Evolutionary conservation across 2,329 filamentous ascomycete genomes (phyloP).

Genomic region (Trichoderma sp.): DNA sequence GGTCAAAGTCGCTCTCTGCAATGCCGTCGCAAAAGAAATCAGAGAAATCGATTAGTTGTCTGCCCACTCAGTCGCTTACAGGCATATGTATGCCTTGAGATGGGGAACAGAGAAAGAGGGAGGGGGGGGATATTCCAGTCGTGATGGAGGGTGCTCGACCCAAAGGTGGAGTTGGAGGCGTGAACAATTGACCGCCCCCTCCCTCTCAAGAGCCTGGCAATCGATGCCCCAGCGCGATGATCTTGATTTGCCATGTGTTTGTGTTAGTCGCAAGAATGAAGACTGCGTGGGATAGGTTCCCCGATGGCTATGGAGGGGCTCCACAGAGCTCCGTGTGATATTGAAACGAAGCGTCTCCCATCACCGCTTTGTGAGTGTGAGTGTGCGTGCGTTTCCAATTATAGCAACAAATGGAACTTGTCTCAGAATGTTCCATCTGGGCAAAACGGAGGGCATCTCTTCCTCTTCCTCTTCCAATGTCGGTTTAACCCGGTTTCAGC

Average conservation of each 20-base stretch:
- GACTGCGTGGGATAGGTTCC: slow-evolving; percentile 7
- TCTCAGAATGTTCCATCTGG: slow-evolving; percentile 19
- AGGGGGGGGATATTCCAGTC: neutral
- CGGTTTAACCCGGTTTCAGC: slow-evolving; percentile 19
- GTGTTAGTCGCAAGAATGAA: neutral
- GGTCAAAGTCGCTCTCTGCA: slow-evolving; percentile 77
- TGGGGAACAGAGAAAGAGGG: neutral
- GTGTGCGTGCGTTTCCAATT: slow-evolving; percentile 13
- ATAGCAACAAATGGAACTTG: slow-evolving; percentile 19
- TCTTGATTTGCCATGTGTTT: slow-evolving; percentile 17
- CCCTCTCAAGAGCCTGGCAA: neutral
- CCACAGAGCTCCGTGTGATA: slow-evolving; percentile 17
- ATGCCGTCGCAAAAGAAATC: slow-evolving; percentile 55
- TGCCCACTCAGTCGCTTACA: neutral
- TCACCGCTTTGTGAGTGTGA: neutral
- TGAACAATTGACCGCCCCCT: slow-evolving; percentile 11
- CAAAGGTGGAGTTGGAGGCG: slow-evolving; percentile 11
- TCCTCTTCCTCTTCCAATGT: slow-evolving; percentile 5
- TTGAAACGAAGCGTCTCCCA: neutral
- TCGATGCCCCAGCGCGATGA: slow-evolving; percentile 11
- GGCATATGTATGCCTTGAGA: neutral
- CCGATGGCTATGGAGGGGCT: slow-evolving; percentile 4
- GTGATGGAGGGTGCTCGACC: slow-evolving; percentile 5
- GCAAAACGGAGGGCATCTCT: neutral
- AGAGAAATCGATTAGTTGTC: slow-evolving; percentile 38